phyloP scores from a whole-genome alignment of 352 stramenopile genomes.

The Phytopythium helicoides region DNA sequence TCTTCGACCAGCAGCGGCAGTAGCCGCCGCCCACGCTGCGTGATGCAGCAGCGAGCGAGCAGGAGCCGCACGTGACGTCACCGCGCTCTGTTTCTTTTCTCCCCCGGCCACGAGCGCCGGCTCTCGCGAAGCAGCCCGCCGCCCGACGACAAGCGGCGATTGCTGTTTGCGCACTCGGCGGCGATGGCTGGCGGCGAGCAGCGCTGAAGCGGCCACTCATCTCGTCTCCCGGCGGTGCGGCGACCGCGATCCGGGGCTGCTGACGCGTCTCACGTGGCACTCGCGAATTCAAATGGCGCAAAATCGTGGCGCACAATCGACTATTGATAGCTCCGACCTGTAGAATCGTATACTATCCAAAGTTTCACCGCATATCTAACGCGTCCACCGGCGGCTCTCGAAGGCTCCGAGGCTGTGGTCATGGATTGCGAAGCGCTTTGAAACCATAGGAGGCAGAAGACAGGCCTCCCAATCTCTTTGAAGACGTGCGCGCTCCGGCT shows the following conservation, averaged over 20 bases:
- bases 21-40: background rate
- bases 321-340: background rate
- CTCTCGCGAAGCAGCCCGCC: background rate
- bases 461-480: too few species aligned
- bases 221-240: background rate
- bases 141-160: too few species aligned
- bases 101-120: background rate
- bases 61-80: conserved; percentile 3
- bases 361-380: too few species aligned
- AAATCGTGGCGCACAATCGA: background rate
- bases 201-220: background rate
- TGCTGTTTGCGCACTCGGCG: conserved; percentile 2
- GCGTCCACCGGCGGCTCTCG: too few species aligned
- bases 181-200: background rate
- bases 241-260: background rate
- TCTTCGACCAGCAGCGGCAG: background rate
- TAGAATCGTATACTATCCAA: background rate
- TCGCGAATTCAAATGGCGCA: too few species aligned
- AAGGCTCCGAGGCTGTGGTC: too few species aligned
- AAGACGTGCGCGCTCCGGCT: too few species aligned
- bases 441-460: too few species aligned
- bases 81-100: conserved; percentile 1
- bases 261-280: background rate
- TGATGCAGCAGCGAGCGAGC: background rate
- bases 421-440: too few species aligned